Base-by-base conservation (phyloP, 1,284 basidiomycete species). In the Mycosarcoma maydis region DNA sequence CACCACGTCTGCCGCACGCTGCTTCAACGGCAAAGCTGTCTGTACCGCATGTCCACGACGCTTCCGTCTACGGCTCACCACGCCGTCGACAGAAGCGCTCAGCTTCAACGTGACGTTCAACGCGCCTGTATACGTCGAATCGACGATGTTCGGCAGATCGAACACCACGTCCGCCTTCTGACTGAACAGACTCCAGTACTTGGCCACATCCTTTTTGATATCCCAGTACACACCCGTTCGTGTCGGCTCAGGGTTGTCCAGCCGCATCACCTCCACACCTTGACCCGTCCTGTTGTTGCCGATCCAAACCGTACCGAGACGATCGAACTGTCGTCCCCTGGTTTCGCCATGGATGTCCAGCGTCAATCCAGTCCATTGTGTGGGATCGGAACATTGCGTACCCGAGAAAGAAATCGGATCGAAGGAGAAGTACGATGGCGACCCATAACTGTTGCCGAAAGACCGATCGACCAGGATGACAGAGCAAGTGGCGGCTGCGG, bases 81-180 rank as follows among this genome's bases (percentile, higher is more conserved):
- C 26, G 2, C 40, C 50, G 13, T 53, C 30, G 3, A 71, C 47
- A 7, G 42, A 58, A 30, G 54, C 71, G 1, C 60, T 70, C 3
- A 73, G 40, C 2, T 37, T 39, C 3, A 73, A 43, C n/a, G 61
- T 62, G 1, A 65, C 56, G 36, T 74, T 72, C 32, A 73, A 29
- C 3, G 59, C 49, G 2, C 66, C 72, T 3, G 69, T 75, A 37
- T 77, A 75, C 6, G 64, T 66, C 8, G 23, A 23, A 32, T 77
- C 68, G 11, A 77, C 75, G 13, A 75, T 61, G 40, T 75, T 77
- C 6, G 75, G 75, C 29, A 68, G 52, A 36, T 75, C 73, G 19
- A 77, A 73, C 19, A 75, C 42, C 9, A 73, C 33, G 30, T 54
- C 54, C 13, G 55, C 53, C 4, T 46, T 17, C 34, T 47, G 20